Evolutionary conservation across 345 rosid species (phyloP).

Genomic region (Zanthoxylum bungeanum): DNA sequence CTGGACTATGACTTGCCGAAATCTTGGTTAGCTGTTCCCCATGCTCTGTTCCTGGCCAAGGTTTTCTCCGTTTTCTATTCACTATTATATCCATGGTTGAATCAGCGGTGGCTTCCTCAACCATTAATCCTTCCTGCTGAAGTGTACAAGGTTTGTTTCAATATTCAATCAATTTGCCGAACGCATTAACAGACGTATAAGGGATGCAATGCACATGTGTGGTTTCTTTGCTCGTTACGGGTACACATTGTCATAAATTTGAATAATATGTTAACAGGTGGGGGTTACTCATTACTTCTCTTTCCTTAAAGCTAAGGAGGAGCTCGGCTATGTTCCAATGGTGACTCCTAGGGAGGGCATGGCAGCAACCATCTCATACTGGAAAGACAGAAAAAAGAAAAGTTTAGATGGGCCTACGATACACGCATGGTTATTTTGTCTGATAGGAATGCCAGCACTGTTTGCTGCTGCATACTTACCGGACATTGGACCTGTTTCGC

Average conservation of each 20-base stretch:
- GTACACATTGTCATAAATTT: background rate
- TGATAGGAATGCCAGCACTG: conserved; percentile 46
- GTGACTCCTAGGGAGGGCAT: conserved; percentile 78
- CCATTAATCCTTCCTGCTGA: conserved; percentile 88
- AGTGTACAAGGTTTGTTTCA: conserved; percentile 70
- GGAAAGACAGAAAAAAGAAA: conserved; percentile 68
- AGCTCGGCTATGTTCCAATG: conserved; percentile 86
- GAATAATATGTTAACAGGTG: conserved; percentile 46
- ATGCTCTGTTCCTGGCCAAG: conserved; percentile 57
- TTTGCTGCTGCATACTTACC: conserved; percentile 66
- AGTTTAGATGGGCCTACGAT: conserved; percentile 66
- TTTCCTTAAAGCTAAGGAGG: conserved; percentile 77
- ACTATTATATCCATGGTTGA: conserved; percentile 75
- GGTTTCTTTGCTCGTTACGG: background rate
- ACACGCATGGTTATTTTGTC: conserved; percentile 47
- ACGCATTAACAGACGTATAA: background rate
- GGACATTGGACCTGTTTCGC: conserved; percentile 57
- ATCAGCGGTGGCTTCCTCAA: conserved; percentile 80
- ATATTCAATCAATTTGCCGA: background rate
- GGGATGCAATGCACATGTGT: too few relatives aligned
- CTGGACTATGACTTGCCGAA: conserved; percentile 74
- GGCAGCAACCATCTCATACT: conserved; percentile 80
- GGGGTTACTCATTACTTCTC: conserved; percentile 95
- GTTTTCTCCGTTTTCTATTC: conserved; percentile 56
- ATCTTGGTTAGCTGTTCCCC: conserved; percentile 47